These are phyloP conservation scores for Kernera saxatilis DNA, from an alignment of 345 rosid genomes.

Conservation along the genomic window DNA sequence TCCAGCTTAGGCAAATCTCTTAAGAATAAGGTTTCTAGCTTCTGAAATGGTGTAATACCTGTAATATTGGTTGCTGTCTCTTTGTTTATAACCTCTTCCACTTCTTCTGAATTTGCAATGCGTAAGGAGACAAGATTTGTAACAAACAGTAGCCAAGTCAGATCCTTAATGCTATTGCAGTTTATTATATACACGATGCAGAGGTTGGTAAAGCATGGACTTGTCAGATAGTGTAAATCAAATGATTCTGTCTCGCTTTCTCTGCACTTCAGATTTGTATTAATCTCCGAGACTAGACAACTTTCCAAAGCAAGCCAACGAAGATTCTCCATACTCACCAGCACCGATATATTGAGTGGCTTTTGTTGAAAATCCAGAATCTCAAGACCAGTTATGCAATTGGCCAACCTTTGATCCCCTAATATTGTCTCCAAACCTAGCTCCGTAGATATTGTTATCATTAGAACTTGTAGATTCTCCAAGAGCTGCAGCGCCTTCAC, in stretches of 20 bases:
- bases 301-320: neutral
- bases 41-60: neutral
- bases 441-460: neutral
- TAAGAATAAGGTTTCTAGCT: too few relatives aligned
- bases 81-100: neutral
- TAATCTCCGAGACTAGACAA: neutral
- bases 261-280: neutral
- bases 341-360: neutral
- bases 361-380: neutral
- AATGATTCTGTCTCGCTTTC: neutral
- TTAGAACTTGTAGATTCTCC: neutral
- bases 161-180: neutral
- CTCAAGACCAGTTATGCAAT: neutral
- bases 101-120: neutral
- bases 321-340: conserved; percentile 10
- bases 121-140: neutral
- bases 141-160: conserved; percentile 13
- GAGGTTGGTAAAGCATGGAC: neutral
- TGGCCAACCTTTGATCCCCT: neutral
- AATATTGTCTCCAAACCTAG: neutral
- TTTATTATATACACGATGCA: neutral
- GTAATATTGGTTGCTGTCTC: neutral
- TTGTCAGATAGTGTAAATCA: neutral
- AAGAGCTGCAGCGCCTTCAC: neutral
- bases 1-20: too few relatives aligned